Percentiles rank a stretch among this genome's conserved stretches.
Conservation (phyloP, 2,329 filamentous ascomycete species). For the Aspergillus pseudotamarii region DNA sequence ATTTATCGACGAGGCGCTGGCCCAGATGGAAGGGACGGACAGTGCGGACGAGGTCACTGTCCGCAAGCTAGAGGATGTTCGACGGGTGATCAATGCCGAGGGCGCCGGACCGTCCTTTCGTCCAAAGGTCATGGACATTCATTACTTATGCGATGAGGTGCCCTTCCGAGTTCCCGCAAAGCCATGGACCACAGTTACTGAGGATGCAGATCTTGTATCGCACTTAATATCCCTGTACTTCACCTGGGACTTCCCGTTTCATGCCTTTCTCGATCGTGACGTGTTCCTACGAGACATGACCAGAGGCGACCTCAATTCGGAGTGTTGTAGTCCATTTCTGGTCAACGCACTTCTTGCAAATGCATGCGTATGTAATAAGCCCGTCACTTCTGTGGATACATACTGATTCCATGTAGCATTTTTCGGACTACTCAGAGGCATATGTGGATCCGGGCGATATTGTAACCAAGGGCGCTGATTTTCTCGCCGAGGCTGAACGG, state of each 20-base stretch:
- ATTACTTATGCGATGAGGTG: constrained; percentile 41
- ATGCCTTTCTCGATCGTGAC: constrained; percentile 76
- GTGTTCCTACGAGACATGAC: constrained; percentile 64
- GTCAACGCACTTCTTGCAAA: constrained; percentile 84
- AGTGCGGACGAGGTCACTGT: constrained; percentile 23
- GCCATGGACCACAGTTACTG: constrained; percentile 80
- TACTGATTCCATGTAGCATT: constrained; percentile 32
- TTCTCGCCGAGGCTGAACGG: constrained; percentile 41
- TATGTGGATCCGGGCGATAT: constrained; percentile 41
- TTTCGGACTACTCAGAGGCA: constrained; percentile 42
- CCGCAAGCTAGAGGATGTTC: constrained; percentile 32
- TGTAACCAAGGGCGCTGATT: constrained; percentile 39
- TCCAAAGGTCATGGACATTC: constrained; percentile 45
- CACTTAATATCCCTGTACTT: constrained; percentile 93
- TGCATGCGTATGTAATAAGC: constrained; percentile 38
- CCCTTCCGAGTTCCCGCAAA: constrained; percentile 38
- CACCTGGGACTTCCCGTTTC: constrained; percentile 90
- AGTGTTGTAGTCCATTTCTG: constrained; percentile 83
- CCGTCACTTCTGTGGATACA: neutral
- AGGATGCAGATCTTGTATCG: constrained; percentile 71
- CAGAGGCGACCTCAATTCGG: constrained; percentile 49
- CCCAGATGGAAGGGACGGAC: constrained; percentile 19
- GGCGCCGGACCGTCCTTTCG: constrained; percentile 35
- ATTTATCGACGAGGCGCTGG: constrained; percentile 36
- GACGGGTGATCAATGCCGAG: constrained; percentile 32